Conservation (phyloP, 73 alveolate species). For the Symbiodinium pilosum region DNA sequence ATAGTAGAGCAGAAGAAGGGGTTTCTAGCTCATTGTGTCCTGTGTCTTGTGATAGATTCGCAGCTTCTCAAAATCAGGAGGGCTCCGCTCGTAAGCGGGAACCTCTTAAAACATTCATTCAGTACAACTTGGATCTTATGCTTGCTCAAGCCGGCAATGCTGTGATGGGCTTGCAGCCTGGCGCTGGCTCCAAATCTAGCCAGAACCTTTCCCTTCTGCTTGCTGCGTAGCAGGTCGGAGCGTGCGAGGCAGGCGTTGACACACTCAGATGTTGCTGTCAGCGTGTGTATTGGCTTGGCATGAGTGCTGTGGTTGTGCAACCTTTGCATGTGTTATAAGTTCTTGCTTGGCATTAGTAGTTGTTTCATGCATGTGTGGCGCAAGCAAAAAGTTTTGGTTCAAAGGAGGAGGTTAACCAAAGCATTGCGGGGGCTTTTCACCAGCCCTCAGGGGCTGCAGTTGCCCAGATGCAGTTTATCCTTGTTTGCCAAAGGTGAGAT, state of each 20-base stretch:
- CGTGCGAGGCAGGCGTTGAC: neutral
- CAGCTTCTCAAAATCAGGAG: neutral
- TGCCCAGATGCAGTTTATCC: no score
- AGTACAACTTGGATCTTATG: neutral
- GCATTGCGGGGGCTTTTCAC: neutral
- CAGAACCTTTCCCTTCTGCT: no score
- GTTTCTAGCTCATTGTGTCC: neutral
- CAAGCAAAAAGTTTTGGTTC: neutral
- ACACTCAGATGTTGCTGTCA: neutral
- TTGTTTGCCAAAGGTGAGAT: no score
- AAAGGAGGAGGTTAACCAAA: neutral
- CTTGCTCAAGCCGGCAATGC: neutral
- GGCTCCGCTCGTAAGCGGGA: no score
- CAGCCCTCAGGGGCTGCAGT: neutral
- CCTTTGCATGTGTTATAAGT: no score
- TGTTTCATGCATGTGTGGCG: neutral
- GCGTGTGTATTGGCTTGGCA: neutral
- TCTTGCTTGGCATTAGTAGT: no score
- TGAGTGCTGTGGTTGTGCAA: neutral
- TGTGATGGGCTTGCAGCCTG: no score
- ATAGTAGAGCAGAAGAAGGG: neutral
- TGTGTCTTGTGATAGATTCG: neutral
- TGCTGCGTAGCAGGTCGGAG: neutral
- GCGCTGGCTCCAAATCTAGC: neutral
- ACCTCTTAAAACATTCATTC: no score